Conservation (phyloP, 495 filamentous ascomycete genomes). For the Trichocladium uniseriatum region DNA sequence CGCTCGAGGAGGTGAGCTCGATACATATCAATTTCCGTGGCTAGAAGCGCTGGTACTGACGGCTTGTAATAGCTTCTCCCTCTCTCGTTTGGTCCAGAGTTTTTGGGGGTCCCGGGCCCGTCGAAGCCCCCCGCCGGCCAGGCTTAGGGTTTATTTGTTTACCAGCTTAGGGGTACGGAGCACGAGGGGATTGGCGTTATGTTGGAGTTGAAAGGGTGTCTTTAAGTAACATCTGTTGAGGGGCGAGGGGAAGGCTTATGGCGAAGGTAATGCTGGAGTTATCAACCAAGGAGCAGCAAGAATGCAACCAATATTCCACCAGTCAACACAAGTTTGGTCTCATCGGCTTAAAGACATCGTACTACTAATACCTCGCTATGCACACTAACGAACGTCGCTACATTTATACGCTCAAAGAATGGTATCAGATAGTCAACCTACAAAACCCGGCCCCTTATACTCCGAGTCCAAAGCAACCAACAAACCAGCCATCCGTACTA, state of each 20-base stretch:
- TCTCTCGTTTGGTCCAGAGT: constrained; percentile 61
- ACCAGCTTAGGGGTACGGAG: too few relatives aligned
- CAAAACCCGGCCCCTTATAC: background rate
- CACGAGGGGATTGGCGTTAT: background rate
- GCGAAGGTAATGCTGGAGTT: too few relatives aligned
- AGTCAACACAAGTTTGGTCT: too few relatives aligned
- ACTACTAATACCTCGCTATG: too few relatives aligned
- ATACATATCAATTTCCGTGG: too few relatives aligned
- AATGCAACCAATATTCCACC: too few relatives aligned
- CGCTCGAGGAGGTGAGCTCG: constrained; percentile 56
- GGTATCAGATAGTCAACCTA: constrained; percentile 6
- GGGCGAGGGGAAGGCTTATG: too few relatives aligned
- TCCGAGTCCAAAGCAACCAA: background rate
- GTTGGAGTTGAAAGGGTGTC: background rate
- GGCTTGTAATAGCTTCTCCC: constrained; percentile 49
- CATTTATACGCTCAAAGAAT: background rate
- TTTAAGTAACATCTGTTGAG: too few relatives aligned
- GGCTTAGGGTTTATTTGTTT: background rate
- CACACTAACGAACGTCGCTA: too few relatives aligned
- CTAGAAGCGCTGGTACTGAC: background rate
- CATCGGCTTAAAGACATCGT: too few relatives aligned
- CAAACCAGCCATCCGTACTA: background rate
- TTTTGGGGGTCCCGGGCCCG: constrained; percentile 25
- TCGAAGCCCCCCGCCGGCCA: background rate
- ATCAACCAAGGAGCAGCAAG: too few relatives aligned